phyloP scores from a whole-genome alignment of 2,329 filamentous ascomycete species.

The Botryosphaeria dothidea region DNA sequence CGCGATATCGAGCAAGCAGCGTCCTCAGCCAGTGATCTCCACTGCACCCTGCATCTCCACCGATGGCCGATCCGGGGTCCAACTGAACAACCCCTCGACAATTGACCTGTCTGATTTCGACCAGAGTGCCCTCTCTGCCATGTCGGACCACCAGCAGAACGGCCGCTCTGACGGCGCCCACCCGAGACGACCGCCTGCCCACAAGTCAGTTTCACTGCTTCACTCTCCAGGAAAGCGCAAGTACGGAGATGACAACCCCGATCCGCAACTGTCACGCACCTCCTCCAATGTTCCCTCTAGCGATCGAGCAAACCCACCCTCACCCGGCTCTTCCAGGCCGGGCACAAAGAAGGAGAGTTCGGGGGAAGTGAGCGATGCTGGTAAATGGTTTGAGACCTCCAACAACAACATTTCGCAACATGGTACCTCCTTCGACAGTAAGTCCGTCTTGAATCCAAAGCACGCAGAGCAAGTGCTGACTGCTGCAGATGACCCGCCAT shows the following conservation, averaged over 20 bases:
- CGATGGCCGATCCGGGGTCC: slow-evolving; percentile 13
- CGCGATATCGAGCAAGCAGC: neutral
- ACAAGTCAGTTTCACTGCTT: slow-evolving; percentile 48
- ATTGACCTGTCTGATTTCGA: neutral
- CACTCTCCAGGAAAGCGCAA: slow-evolving; percentile 35
- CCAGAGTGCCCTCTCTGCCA: neutral
- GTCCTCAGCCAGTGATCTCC: neutral
- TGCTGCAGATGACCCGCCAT: slow-evolving; percentile 42
- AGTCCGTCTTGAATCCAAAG: slow-evolving; percentile 21
- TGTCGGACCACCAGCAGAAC: neutral
- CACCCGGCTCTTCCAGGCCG: slow-evolving; percentile 38
- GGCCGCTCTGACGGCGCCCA: slow-evolving; percentile 23
- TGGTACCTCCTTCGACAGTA: slow-evolving; percentile 10
- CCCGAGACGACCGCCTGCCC: slow-evolving; percentile 45
- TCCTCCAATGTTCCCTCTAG: slow-evolving; percentile 15
- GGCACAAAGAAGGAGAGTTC: slow-evolving; percentile 44
- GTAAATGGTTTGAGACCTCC: slow-evolving; percentile 53
- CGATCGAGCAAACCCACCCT: slow-evolving; percentile 39
- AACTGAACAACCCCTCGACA: neutral
- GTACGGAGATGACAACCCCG: neutral
- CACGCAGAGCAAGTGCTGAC: neutral
- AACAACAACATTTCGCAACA: slow-evolving; percentile 49
- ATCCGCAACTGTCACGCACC: neutral
- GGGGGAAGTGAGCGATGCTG: slow-evolving; percentile 53
- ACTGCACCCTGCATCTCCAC: slow-evolving; percentile 11